Conservation (phyloP, 495 filamentous ascomycete genomes). For the Aspergillus nanangensis region DNA sequence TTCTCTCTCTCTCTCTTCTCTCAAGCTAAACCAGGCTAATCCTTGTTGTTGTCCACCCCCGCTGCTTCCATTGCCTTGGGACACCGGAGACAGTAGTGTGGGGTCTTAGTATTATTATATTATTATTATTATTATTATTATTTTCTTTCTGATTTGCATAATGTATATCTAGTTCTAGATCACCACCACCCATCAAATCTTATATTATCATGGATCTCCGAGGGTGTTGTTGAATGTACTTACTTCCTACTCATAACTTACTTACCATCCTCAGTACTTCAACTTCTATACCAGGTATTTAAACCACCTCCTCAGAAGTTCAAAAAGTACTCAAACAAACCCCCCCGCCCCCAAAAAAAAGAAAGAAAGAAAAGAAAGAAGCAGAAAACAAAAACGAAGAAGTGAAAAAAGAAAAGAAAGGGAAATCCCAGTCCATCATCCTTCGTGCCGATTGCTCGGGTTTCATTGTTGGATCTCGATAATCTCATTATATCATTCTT, state of each 20-base stretch:
- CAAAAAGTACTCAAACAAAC: no score
- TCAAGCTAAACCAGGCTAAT: slow-evolving; percentile 10
- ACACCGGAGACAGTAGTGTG: slow-evolving; percentile 13
- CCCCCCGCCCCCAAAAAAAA: slow-evolving; percentile 9
- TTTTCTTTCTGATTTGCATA: not conserved
- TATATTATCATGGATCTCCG: not conserved
- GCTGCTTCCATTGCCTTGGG: slow-evolving; percentile 26
- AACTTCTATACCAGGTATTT: no score
- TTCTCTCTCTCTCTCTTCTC: slow-evolving; percentile 7
- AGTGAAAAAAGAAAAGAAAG: not conserved
- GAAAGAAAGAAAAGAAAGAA: not conserved
- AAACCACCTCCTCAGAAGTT: no score
- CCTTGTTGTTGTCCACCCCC: slow-evolving; percentile 18
- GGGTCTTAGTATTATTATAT: not conserved
- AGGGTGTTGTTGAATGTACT: no score
- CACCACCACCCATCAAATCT: slow-evolving; percentile 2
- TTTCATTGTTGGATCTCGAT: not conserved
- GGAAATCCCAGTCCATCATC: not conserved
- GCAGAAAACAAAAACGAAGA: not conserved
- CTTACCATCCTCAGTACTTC: no score
- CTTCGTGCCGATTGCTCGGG: not conserved
- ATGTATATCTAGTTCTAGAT: slow-evolving; percentile 28
- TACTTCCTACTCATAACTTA: no score
- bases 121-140: slow-evolving; percentile 1
- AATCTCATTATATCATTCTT: slow-evolving; percentile 2